Conservation (phyloP, 768 basidiomycete species). For the Podaxis mareebaensis region DNA sequence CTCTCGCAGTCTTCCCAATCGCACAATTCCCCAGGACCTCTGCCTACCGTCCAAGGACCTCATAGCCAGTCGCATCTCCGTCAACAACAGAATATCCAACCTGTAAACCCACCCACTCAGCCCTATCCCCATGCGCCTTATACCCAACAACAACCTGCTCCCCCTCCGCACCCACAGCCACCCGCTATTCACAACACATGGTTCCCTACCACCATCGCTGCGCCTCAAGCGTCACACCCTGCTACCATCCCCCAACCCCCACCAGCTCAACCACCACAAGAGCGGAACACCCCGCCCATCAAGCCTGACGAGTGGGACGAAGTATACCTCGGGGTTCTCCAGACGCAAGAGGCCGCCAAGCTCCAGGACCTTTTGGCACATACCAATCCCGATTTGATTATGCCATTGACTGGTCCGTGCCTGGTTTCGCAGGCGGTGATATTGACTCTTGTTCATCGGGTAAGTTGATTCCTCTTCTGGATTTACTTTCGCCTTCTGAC, state of each 20-base stretch:
- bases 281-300: conserved; percentile 50
- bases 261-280: conserved; percentile 35
- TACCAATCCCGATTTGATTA: conserved; percentile 77
- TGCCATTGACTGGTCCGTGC: conserved; percentile 70
- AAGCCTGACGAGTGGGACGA: conserved; percentile 83
- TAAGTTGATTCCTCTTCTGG: conserved; percentile 36
- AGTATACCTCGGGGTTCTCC: conserved; percentile 73
- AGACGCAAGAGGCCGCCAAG: conserved; percentile 72
- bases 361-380: conserved; percentile 72
- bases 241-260: conserved; percentile 65
- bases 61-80: conserved; percentile 40
- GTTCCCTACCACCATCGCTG: conserved; percentile 68
- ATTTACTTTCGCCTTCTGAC: conserved; percentile 11
- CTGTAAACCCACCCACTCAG: conserved; percentile 28
- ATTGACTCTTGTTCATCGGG: conserved; percentile 79
- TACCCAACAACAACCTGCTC: conserved; percentile 33
- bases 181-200: conserved; percentile 51
- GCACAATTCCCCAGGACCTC: conserved; percentile 42
- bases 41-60: conserved; percentile 36
- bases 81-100: conserved; percentile 38
- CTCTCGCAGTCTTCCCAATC: conserved; percentile 44
- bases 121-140: conserved; percentile 27
- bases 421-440: conserved; percentile 84
- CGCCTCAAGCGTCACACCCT: conserved; percentile 82
- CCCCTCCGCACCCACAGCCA: conserved; percentile 34